A percentile compares a stretch with the other conserved stretches of the same genome.
Evolutionary conservation across 805 yeast genomes (phyloP).

Genomic region (Saccharomycopsis fodiens): DNA sequence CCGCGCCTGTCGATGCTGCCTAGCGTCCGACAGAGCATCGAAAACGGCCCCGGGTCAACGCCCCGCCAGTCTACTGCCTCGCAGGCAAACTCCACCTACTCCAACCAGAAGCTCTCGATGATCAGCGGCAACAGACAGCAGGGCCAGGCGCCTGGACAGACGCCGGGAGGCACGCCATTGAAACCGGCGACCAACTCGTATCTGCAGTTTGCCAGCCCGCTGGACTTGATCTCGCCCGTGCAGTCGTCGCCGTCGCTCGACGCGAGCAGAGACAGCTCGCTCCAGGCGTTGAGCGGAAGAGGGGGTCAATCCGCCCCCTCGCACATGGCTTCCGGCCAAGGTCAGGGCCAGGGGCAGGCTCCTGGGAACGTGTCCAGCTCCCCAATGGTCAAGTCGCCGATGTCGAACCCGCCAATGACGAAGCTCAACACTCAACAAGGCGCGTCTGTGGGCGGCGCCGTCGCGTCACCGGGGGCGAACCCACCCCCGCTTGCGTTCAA

Average conservation of each 20-base stretch:
- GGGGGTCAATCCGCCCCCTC: background rate
- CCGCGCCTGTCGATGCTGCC: background rate
- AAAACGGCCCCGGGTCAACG: background rate
- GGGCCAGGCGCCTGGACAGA: background rate
- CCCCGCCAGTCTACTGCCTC: constrained; percentile 1
- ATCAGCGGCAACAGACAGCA: constrained; percentile 4
- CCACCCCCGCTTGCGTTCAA: constrained; percentile 15
- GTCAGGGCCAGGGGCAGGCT: too few species aligned
- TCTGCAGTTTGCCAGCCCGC: background rate
- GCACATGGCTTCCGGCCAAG: background rate
- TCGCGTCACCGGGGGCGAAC: background rate
- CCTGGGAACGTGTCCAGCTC: too few species aligned
- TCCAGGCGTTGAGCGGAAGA: constrained; percentile 13
- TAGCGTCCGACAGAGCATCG: too few species aligned
- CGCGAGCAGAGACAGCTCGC: constrained; percentile 8
- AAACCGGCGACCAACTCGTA: background rate
- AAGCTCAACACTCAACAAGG: constrained; percentile 1
- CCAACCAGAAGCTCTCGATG: constrained; percentile 3
- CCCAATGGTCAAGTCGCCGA: constrained; percentile 1
- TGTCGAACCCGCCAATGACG: constrained; percentile 9
- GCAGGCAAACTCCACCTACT: constrained; percentile 11
- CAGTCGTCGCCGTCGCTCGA: background rate
- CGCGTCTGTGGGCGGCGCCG: background rate
- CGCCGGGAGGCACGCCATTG: background rate
- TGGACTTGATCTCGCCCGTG: background rate